phyloP scores from a whole-genome alignment of 306 rosid genomes.

The Lablab purpureus region DNA sequence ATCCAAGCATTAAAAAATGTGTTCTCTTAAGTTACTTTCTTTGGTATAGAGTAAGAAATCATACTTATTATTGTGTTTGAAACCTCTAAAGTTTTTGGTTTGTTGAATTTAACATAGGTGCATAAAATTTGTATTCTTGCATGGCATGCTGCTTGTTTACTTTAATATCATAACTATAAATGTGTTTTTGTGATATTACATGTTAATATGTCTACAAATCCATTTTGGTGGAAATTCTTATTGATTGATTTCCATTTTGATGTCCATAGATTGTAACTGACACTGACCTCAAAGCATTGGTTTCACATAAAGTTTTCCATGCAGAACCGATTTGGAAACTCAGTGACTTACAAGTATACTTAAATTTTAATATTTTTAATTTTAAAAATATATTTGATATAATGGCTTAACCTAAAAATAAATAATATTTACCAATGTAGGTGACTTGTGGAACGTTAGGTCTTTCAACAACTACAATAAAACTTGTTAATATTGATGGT shows the following conservation, averaged over 20 bases:
- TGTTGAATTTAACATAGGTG: no score
- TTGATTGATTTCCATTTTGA: not conserved
- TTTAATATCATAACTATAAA: no score
- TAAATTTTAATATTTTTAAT: not conserved
- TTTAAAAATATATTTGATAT: not conserved
- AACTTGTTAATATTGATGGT: conserved; percentile 62
- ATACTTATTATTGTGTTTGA: not conserved
- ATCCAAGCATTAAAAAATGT: no score
- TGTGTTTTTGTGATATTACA: no score
- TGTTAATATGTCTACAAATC: not conserved
- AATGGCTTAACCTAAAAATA: not conserved
- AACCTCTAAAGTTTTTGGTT: no score
- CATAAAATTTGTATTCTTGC: not conserved
- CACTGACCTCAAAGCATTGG: conserved; percentile 78
- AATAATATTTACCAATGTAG: conserved; percentile 50
- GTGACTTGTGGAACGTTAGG: conserved; percentile 84
- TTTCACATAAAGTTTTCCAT: conserved; percentile 74
- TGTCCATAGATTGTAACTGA: conserved; percentile 69
- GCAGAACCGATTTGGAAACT: conserved; percentile 74
- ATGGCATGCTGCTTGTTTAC: not conserved
- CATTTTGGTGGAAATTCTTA: not conserved
- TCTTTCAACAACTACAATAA: conserved; percentile 79
- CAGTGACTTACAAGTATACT: conserved; percentile 70
- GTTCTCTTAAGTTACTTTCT: not conserved
- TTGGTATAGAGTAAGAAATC: no score